phyloP scores from a whole-genome alignment of 768 basidiomycete genomes.

The Galerina sulciceps region DNA sequence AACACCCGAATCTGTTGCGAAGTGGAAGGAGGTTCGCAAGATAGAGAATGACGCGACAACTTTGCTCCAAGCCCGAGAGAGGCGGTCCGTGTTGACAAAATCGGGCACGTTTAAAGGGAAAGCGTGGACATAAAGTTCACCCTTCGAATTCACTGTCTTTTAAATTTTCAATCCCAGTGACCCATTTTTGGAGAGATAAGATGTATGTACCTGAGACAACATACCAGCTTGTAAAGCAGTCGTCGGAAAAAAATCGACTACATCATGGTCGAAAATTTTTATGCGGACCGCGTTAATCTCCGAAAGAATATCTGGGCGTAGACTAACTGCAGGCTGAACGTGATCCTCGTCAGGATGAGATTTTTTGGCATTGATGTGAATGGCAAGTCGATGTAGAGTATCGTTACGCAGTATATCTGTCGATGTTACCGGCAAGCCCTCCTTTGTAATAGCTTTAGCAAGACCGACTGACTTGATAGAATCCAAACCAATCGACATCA shows the following conservation, averaged over 20 bases:
- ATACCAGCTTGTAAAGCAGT: constrained; percentile 52
- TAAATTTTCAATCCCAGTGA: background rate
- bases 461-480: constrained; percentile 52
- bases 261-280: constrained; percentile 30
- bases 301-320: background rate
- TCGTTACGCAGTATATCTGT: constrained; percentile 39
- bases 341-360: background rate
- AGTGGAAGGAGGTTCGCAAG: constrained; percentile 53
- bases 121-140: constrained; percentile 33
- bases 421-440: constrained; percentile 37
- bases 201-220: constrained; percentile 46
- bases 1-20: constrained; percentile 35
- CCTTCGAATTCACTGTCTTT: constrained; percentile 34
- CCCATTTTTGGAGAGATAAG: background rate
- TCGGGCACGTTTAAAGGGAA: constrained; percentile 30
- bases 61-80: constrained; percentile 41
- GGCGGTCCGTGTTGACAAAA: constrained; percentile 25
- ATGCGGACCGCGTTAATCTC: constrained; percentile 19
- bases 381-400: constrained; percentile 21
- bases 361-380: constrained; percentile 11
- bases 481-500: constrained; percentile 50
- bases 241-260: constrained; percentile 39
- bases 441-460: constrained; percentile 34
- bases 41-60: constrained; percentile 38
- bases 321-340: background rate